Percentiles rank a stretch among this genome's conserved stretches.
These are phyloP conservation scores for Heliamphora exappendiculata DNA, from an alignment of 148 eudicot genomes.

Conservation along the genomic window DNA sequence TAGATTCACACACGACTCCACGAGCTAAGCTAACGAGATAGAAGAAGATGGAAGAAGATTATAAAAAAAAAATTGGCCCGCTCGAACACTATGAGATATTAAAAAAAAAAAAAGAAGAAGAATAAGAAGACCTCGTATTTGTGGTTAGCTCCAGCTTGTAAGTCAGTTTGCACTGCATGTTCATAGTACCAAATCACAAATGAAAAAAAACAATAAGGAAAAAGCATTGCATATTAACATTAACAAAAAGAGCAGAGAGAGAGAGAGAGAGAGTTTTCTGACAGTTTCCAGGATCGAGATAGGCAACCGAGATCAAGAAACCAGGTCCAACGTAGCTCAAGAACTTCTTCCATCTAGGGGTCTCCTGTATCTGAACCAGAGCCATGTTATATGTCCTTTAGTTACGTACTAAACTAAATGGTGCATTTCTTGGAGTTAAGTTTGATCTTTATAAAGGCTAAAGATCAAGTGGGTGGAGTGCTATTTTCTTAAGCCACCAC, in stretches of 20 bases:
- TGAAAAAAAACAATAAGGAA: not conserved
- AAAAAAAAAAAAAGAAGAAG: not conserved
- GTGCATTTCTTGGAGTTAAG: not conserved
- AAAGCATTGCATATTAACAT: not conserved
- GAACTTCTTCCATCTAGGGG: constrained; percentile 20
- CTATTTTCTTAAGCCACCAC: no score
- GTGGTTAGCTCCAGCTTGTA: constrained; percentile 30
- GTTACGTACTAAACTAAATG: not conserved
- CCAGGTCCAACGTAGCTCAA: constrained; percentile 30
- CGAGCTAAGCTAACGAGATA: no score
- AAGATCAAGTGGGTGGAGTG: not conserved
- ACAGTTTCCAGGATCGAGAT: constrained; percentile 33
- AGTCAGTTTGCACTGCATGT: constrained; percentile 27
- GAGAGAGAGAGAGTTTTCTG: not conserved
- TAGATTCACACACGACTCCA: not conserved
- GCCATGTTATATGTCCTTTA: no score
- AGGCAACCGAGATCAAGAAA: constrained; percentile 26
- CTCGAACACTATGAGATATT: no score
- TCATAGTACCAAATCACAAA: not conserved
- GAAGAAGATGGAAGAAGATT: not conserved
- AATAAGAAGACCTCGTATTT: constrained; percentile 11
- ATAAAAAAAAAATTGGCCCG: no score
- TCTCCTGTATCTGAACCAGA: constrained; percentile 17
- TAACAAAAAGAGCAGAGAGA: not conserved
- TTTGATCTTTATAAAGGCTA: not conserved